A percentile compares a stretch with the other conserved stretches of the same genome.
phyloP scores from a whole-genome alignment of 1,284 basidiomycete genomes.

The Mycosarcoma maydis region DNA sequence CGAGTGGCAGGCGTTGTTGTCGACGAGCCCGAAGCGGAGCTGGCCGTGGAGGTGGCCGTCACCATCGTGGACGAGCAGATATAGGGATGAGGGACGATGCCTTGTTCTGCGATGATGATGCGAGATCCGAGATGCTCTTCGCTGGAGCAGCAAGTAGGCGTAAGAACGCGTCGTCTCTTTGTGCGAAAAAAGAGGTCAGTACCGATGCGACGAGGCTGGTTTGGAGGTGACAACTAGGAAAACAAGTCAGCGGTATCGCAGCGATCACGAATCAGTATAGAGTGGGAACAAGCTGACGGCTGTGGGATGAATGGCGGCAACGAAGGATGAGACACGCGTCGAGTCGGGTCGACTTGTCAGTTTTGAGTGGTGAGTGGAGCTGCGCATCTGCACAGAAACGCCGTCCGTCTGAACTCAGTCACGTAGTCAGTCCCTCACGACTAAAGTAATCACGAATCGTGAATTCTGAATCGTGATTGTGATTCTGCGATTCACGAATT shows the following conservation, averaged over 20 bases:
- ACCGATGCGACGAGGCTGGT: no score
- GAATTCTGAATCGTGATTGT: no score
- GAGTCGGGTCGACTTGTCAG: conserved; percentile 5
- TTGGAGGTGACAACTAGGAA: neutral
- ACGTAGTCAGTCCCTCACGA: no score
- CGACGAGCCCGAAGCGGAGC: conserved; percentile 18
- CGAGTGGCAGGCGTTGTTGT: conserved; percentile 23
- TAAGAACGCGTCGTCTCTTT: neutral
- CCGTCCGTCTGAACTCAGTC: no score
- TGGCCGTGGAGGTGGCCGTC: conserved; percentile 24
- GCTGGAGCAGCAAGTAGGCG: neutral
- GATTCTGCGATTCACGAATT: no score
- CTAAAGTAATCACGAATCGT: no score
- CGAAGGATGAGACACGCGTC: conserved; percentile 1
- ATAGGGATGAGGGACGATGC: neutral
- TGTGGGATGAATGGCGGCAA: neutral
- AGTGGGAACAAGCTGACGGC: no score
- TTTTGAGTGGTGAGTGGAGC: neutral
- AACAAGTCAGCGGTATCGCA: no score
- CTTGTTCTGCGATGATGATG: neutral
- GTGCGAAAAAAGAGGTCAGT: neutral
- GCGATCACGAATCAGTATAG: no score
- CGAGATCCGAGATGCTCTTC: no score
- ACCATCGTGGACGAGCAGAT: conserved; percentile 12
- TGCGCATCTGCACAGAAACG: no score